These are phyloP conservation scores for Ilyonectria destructans DNA, from an alignment of 2,329 filamentous ascomycete species.

Conservation along the genomic window DNA sequence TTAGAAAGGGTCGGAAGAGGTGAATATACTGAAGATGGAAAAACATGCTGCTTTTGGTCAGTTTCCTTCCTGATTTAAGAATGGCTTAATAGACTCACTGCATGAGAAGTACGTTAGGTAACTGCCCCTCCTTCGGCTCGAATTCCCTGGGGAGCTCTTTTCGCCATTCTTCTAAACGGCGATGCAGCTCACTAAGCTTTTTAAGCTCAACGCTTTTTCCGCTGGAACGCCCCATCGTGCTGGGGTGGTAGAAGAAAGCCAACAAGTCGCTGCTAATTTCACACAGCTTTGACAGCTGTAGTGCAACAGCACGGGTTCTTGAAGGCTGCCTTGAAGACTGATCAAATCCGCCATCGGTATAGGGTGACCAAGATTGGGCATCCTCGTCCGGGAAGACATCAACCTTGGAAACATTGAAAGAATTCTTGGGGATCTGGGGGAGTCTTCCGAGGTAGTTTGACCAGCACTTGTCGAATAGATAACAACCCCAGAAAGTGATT, in stretches of 20 bases:
- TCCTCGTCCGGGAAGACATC: constrained; percentile 95
- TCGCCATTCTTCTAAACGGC: constrained; percentile 91
- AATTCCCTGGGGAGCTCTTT: constrained; percentile 88
- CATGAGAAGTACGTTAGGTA: constrained; percentile 84
- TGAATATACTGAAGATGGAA: constrained; percentile 97
- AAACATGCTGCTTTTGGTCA: constrained; percentile 82
- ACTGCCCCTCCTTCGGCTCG: constrained; percentile 89
- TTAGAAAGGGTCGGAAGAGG: constrained; percentile 94
- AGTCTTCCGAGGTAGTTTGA: constrained; percentile 95
- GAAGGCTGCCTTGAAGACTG: constrained; percentile 84
- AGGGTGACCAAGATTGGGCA: constrained; percentile 87
- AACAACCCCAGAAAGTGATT: constrained; percentile 98
- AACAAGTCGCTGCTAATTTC: constrained; percentile 96
- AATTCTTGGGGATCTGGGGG: constrained; percentile 86
- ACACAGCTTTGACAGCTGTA: constrained; percentile 87
- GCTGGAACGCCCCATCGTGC: constrained; percentile 72
- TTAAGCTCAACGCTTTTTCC: constrained; percentile 90
- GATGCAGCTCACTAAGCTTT: constrained; percentile 92
- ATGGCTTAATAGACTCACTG: constrained; percentile 77
- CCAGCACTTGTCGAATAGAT: constrained; percentile 99
- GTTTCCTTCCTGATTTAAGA: neutral
- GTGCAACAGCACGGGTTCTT: constrained; percentile 84
- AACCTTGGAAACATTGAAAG: constrained; percentile 88
- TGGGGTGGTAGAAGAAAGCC: constrained; percentile 92
- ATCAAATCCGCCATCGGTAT: constrained; percentile 87